phyloP scores from a whole-genome alignment of 331 rosid genomes.

The Saraca asoca region DNA sequence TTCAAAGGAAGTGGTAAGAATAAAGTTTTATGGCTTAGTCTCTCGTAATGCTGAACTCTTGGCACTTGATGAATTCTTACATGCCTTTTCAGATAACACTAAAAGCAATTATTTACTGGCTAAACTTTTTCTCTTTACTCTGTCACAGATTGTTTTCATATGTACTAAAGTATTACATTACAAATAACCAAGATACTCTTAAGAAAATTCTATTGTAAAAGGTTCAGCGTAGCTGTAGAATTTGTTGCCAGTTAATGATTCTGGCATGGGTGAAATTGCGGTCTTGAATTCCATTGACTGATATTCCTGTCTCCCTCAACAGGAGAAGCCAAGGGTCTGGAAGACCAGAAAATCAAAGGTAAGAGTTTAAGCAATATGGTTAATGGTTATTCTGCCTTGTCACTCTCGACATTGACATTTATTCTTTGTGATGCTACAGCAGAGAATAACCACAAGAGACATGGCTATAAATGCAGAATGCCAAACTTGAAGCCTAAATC shows the following conservation, averaged over 20 bases:
- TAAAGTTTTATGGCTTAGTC: constrained; percentile 17
- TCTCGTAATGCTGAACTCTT: constrained; percentile 20
- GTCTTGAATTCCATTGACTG: constrained; percentile 53
- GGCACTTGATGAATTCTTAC: constrained; percentile 9
- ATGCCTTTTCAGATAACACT: constrained; percentile 25
- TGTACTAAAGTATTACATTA: constrained; percentile 8
- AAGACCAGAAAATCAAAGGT: constrained; percentile 76
- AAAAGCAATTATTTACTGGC: constrained; percentile 10
- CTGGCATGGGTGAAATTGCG: constrained; percentile 35
- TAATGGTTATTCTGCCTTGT: constrained; percentile 27
- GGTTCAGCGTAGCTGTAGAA: constrained; percentile 45
- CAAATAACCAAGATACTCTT: constrained; percentile 6
- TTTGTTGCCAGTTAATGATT: constrained; percentile 36
- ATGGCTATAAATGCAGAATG: constrained; percentile 29
- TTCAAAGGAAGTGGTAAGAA: constrained; percentile 57
- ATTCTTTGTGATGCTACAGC: constrained; percentile 48
- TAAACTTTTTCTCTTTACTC: constrained; percentile 18
- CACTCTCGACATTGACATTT: constrained; percentile 4
- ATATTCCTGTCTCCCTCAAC: constrained; percentile 42
- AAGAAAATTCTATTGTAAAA: constrained; percentile 6
- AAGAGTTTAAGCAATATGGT: constrained; percentile 30
- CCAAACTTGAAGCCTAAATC: constrained; percentile 24
- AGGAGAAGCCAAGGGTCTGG: constrained; percentile 51
- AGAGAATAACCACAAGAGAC: constrained; percentile 44
- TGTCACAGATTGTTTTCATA: constrained; percentile 5